Evolutionary conservation across 2,329 filamentous ascomycete species (phyloP).

Genomic region (Diplocarpon rosae): DNA sequence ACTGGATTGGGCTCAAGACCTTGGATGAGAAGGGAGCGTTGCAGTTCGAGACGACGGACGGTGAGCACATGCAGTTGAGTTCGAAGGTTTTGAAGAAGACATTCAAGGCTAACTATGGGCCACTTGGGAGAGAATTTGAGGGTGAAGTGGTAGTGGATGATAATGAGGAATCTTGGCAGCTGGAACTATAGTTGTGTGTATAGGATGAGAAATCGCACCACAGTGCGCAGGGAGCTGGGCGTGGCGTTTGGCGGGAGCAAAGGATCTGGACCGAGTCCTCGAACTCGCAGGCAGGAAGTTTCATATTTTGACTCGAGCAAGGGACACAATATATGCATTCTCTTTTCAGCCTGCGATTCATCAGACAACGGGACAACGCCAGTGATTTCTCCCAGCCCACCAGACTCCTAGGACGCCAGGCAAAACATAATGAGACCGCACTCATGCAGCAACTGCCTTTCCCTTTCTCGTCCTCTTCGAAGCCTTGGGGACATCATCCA

Average conservation of each 20-base stretch:
- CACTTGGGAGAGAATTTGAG: slow-evolving; percentile 20
- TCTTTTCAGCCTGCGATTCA: neutral
- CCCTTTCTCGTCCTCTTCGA: slow-evolving; percentile 22
- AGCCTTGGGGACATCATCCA: slow-evolving; percentile 20
- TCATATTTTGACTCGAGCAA: too few species aligned
- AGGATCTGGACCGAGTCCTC: neutral
- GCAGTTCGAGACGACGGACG: slow-evolving; percentile 60
- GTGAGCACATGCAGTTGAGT: slow-evolving; percentile 72
- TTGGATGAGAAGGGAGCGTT: slow-evolving; percentile 73
- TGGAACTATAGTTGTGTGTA: neutral
- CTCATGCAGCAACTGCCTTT: slow-evolving; percentile 15
- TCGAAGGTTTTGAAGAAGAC: slow-evolving; percentile 47
- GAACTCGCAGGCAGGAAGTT: too few species aligned
- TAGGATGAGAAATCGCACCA: neutral
- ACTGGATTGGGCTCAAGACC: slow-evolving; percentile 79
- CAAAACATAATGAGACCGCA: neutral
- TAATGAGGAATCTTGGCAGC: neutral
- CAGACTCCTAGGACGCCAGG: neutral
- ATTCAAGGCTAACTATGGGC: slow-evolving; percentile 34
- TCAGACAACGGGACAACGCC: neutral
- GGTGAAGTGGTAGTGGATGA: neutral
- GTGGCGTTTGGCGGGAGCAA: neutral
- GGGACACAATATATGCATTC: neutral
- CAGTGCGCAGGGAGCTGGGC: neutral
- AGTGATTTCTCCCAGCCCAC: neutral